Percentiles rank a stretch among this genome's conserved stretches.
Conservation (phyloP, 2,329 filamentous ascomycete species). For the Aphanoascus verrucosus region DNA sequence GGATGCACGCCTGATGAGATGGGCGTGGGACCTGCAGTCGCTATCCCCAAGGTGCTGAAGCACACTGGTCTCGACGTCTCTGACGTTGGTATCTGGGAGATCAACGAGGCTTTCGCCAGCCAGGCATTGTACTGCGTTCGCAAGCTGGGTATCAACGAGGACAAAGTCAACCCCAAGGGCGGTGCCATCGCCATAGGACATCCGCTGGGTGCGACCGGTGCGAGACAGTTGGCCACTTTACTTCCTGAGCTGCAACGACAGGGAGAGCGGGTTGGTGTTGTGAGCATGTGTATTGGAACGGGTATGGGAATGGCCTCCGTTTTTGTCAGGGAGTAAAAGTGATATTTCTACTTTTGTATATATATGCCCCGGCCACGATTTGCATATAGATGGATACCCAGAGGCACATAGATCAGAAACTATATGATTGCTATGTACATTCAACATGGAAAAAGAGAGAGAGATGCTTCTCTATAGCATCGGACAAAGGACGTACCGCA, state of each 20-base stretch:
- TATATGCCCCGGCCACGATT: no score
- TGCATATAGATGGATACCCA: neutral
- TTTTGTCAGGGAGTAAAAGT: constrained; percentile 51
- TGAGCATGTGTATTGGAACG: constrained; percentile 82
- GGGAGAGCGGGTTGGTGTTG: constrained; percentile 64
- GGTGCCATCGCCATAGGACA: constrained; percentile 92
- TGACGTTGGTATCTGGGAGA: constrained; percentile 80
- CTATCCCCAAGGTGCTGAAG: constrained; percentile 69
- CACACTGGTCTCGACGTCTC: constrained; percentile 54
- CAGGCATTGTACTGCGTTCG: constrained; percentile 61
- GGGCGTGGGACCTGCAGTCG: constrained; percentile 79
- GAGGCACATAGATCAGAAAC: neutral
- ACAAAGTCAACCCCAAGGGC: constrained; percentile 79
- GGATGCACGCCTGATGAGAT: constrained; percentile 86
- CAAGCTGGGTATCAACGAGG: constrained; percentile 48
- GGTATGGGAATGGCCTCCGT: constrained; percentile 67
- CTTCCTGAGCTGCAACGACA: constrained; percentile 57
- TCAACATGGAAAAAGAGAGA: no score
- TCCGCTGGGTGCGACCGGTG: constrained; percentile 79
- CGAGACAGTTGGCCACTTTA: constrained; percentile 66
- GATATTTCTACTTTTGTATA: neutral
- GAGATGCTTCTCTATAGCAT: no score
- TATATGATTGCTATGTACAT: no score
- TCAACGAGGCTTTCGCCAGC: constrained; percentile 70
- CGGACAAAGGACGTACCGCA: no score